phyloP scores from a whole-genome alignment of 2,329 filamentous ascomycete species.

The Stachybotrys elegans region DNA sequence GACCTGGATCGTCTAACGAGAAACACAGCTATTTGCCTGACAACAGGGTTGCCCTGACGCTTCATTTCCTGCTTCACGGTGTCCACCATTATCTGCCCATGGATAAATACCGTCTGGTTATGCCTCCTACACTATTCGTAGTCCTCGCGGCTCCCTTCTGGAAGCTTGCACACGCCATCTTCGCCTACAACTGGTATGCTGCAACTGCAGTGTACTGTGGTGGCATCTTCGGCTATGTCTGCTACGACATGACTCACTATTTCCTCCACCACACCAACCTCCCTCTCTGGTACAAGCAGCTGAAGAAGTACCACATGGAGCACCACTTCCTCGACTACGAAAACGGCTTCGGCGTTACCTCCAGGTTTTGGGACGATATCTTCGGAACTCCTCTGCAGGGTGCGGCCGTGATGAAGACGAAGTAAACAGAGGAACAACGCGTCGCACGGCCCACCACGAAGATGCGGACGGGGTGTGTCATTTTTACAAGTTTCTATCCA shows the following conservation, averaged over 20 bases:
- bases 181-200: constrained; percentile 80
- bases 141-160: constrained; percentile 85
- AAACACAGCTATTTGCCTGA: constrained; percentile 73
- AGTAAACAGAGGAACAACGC: too few species aligned
- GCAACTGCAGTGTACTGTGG: constrained; percentile 78
- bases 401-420: constrained; percentile 22
- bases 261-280: constrained; percentile 95
- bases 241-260: constrained; percentile 97
- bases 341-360: constrained; percentile 95
- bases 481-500: too few species aligned
- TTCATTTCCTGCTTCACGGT: constrained; percentile 92
- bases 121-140: constrained; percentile 88
- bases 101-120: constrained; percentile 95
- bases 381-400: constrained; percentile 78
- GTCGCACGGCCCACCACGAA: too few species aligned
- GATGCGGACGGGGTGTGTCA: too few species aligned
- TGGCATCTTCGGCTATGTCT: constrained; percentile 90
- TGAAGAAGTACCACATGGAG: constrained; percentile 96
- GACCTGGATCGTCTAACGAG: constrained; percentile 20
- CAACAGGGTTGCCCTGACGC: constrained; percentile 77
- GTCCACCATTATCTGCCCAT: constrained; percentile 99
- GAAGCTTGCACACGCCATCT: constrained; percentile 77
- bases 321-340: constrained; percentile 98
- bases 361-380: constrained; percentile 87
- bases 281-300: constrained; percentile 78